phyloP scores from a whole-genome alignment of 2,329 filamentous ascomycete genomes.

The Diaporthe amygdali region DNA sequence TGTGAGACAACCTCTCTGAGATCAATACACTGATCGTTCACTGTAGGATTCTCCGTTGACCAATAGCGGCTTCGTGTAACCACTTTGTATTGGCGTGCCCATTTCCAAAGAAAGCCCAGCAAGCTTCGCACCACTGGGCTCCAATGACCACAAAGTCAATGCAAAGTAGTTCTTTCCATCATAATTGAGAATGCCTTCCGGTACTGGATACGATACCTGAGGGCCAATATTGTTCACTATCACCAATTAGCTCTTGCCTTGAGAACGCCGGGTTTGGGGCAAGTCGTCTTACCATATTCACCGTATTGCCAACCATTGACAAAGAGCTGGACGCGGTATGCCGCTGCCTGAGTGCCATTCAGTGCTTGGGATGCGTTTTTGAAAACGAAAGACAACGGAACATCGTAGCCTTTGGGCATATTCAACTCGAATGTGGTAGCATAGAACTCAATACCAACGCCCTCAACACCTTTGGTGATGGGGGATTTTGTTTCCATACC shows the following conservation, averaged over 20 bases:
- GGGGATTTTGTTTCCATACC: conserved; percentile 41
- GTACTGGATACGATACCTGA: conserved; percentile 70
- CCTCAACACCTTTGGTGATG: conserved; percentile 40
- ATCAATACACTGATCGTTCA: not conserved
- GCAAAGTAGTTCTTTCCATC: conserved; percentile 69
- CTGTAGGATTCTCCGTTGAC: not conserved
- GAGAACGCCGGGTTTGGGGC: not conserved
- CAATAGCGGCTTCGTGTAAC: not conserved
- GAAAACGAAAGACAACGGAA: conserved; percentile 62
- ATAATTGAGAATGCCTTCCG: conserved; percentile 71
- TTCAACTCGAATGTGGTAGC: conserved; percentile 57
- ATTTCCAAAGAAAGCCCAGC: conserved; percentile 42
- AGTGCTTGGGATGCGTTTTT: conserved; percentile 34
- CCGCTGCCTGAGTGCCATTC: conserved; percentile 32
- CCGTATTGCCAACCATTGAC: conserved; percentile 74
- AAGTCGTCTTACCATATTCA: conserved; percentile 31
- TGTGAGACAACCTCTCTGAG: not conserved
- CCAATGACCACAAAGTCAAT: conserved; percentile 67
- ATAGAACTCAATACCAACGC: conserved; percentile 60
- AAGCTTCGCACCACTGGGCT: conserved; percentile 57
- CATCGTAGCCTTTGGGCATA: conserved; percentile 57
- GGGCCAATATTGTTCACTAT: conserved; percentile 68
- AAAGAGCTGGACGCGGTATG: conserved; percentile 65
- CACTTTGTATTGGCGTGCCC: conserved; percentile 39
- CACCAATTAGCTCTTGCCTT: not conserved